Conservation (phyloP, 768 basidiomycete genomes). For the Phaffia tasmanica region DNA sequence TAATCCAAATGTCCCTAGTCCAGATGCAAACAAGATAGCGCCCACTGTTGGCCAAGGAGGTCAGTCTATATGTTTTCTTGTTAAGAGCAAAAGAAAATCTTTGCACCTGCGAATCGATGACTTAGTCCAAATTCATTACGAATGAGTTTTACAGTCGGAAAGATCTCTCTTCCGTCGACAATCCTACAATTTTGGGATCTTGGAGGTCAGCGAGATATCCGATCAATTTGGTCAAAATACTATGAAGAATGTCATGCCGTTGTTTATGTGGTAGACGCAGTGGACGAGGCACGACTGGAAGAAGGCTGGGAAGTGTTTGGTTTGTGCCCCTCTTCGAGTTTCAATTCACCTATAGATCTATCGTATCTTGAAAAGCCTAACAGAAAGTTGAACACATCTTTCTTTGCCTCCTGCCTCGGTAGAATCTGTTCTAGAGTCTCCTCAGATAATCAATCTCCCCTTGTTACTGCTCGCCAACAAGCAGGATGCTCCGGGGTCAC, state of each 20-base stretch:
- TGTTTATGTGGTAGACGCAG: conserved; percentile 86
- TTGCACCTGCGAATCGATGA: not conserved
- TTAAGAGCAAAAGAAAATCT: not conserved
- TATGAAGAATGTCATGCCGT: conserved; percentile 96
- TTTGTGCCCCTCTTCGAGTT: conserved; percentile 40
- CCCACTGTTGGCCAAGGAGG: conserved; percentile 98
- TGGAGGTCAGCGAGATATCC: conserved; percentile 85
- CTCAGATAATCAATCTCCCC: conserved; percentile 80
- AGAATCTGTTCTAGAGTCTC: conserved; percentile 77
- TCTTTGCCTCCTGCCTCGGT: conserved; percentile 28
- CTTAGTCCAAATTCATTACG: not conserved
- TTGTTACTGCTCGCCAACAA: conserved; percentile 91
- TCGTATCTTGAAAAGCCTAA: not conserved
- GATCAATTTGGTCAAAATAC: conserved; percentile 84
- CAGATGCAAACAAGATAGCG: conserved; percentile 69
- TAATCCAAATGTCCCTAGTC: conserved; percentile 4
- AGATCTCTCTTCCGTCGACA: conserved; percentile 82
- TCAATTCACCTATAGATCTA: too few species aligned
- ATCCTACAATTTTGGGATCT: conserved; percentile 96
- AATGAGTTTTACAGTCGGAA: conserved; percentile 55
- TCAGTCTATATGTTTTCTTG: conserved; percentile 39
- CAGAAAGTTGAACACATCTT: not conserved
- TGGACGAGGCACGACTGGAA: conserved; percentile 68
- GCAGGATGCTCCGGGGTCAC: conserved; percentile 67
- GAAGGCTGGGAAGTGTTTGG: conserved; percentile 98